Percentiles rank a stretch among this genome's conserved stretches.
Evolutionary conservation across 352 stramenopile species (phyloP).

Genomic region (Globisporangium ultimum): DNA sequence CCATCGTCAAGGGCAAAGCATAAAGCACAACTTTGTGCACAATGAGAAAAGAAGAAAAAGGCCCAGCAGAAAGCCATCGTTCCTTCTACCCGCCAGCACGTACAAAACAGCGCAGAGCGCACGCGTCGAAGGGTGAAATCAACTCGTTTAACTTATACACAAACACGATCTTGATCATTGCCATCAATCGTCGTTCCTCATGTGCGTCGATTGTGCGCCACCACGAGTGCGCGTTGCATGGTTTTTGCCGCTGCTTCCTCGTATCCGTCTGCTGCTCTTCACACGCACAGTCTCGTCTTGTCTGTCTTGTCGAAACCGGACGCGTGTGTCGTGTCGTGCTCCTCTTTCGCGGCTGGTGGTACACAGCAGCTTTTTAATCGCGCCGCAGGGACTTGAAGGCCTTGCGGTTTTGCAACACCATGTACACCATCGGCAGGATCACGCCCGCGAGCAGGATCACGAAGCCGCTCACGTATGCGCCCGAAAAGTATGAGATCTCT

Average conservation of each 20-base stretch:
- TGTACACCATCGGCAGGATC: constrained; percentile 77
- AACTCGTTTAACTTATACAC: too few relatives aligned
- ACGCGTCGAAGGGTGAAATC: too few relatives aligned
- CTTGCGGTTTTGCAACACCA: constrained; percentile 87
- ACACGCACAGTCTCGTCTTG: constrained; percentile 4
- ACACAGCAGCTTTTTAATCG: constrained; percentile 31
- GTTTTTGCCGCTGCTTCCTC: background rate
- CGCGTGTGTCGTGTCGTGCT: background rate
- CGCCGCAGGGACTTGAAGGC: constrained; percentile 78
- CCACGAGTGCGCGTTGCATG: too few relatives aligned
- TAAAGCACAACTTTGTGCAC: constrained; percentile 2
- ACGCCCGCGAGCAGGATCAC: constrained; percentile 67
- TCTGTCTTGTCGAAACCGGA: background rate
- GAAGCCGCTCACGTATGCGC: constrained; percentile 65
- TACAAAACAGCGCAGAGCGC: too few relatives aligned
- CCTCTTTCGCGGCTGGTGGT: too few relatives aligned
- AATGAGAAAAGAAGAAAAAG: background rate
- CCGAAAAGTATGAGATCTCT: constrained; percentile 66
- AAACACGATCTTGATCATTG: too few relatives aligned
- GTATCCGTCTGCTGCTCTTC: constrained; percentile 2
- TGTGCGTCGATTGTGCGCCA: too few relatives aligned
- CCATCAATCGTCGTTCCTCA: too few relatives aligned
- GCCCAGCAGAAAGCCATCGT: too few relatives aligned
- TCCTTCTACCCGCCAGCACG: too few relatives aligned
- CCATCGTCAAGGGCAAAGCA: constrained; percentile 13